Conservation (phyloP, 768 basidiomycete genomes). For the Mycena belliarum region DNA sequence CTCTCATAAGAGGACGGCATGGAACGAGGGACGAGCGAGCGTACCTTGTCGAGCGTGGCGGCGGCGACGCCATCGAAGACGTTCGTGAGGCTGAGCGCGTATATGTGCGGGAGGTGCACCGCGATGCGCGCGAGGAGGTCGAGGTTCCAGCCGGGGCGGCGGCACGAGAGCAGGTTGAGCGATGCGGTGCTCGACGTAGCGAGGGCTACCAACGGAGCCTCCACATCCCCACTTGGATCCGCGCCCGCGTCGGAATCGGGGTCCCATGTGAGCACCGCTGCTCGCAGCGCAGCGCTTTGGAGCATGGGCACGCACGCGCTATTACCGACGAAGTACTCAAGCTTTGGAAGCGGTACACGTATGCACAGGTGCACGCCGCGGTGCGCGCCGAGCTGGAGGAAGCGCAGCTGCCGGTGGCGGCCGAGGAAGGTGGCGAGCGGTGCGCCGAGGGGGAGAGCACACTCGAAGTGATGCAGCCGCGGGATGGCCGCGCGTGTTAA, state of each 20-base stretch:
- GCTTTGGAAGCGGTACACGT: slow-evolving; percentile 26
- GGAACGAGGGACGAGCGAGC: background rate
- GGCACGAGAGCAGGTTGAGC: slow-evolving; percentile 37
- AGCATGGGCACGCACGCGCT: slow-evolving; percentile 32
- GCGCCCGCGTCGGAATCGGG: slow-evolving; percentile 16
- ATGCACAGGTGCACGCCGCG: background rate
- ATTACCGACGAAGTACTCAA: slow-evolving; percentile 37
- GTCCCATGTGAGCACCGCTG: slow-evolving; percentile 40
- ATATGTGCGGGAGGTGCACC: slow-evolving; percentile 33
- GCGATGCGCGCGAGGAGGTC: slow-evolving; percentile 39
- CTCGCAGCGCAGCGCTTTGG: slow-evolving; percentile 30
- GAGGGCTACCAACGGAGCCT: slow-evolving; percentile 33
- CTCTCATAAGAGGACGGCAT: no score
- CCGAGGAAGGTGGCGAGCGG: slow-evolving; percentile 36
- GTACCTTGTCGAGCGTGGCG: background rate
- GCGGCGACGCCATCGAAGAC: slow-evolving; percentile 29
- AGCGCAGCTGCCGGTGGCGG: slow-evolving; percentile 34
- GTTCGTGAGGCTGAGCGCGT: slow-evolving; percentile 37
- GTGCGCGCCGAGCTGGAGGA: slow-evolving; percentile 35
- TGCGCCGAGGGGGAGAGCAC: slow-evolving; percentile 33
- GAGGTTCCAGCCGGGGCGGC: slow-evolving; percentile 40
- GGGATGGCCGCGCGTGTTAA: slow-evolving; percentile 28
- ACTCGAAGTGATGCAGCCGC: slow-evolving; percentile 36
- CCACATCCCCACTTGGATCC: background rate
- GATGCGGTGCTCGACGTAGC: slow-evolving; percentile 33